Evolutionary conservation across 2,329 filamentous ascomycete genomes (phyloP), one percentile per base, ranked within the genome.

Genomic region (Ophiostoma fasciatum): DNA sequence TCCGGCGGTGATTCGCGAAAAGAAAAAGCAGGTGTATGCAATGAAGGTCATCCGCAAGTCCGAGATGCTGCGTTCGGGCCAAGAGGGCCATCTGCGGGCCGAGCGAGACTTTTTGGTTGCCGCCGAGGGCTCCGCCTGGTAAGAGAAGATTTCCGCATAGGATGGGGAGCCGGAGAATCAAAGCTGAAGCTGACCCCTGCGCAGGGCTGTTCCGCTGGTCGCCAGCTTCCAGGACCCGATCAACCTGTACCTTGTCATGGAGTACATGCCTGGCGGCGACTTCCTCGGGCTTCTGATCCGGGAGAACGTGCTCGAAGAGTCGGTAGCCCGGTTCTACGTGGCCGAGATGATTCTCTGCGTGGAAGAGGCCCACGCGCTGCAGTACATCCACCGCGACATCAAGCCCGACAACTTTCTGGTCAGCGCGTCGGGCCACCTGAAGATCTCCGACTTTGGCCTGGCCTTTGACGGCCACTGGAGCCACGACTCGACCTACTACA

Each of bases 401-500:
- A 98, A 98, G 55, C 90, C 88, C 0, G 88, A 96, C 63, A 98
- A 98, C 49, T 96, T 98, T 49, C 67, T 96, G 21, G 85, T 96
- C 48, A 82, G 81, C 8, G 71, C 82, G 0, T 80, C 81, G 14
- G 87, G 90, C 0, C 90, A 98, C 53, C 58, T 96, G 40, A 94
- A 92, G 51, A 94, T 96, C 27, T 92, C 87, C 0, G 90, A 98
- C 49, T 98, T 98, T 55, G 88, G 90, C 0, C 70, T 98, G 26
- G 84, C 88, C 0, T 96, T 96, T 51, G 82, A 94, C 51, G 87
- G 88, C 0, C 83, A 94, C 52, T 96, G 88, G 88, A 75, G 81
- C 12, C 88, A 96, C 53, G 83, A 93, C 44, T 79, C 87, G 44
- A 64, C 73, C 1, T 96, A 93, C 57, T 93, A 83, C 57, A 82